Conservation (phyloP, 768 basidiomycete species). For the Tremella fuciformis region DNA sequence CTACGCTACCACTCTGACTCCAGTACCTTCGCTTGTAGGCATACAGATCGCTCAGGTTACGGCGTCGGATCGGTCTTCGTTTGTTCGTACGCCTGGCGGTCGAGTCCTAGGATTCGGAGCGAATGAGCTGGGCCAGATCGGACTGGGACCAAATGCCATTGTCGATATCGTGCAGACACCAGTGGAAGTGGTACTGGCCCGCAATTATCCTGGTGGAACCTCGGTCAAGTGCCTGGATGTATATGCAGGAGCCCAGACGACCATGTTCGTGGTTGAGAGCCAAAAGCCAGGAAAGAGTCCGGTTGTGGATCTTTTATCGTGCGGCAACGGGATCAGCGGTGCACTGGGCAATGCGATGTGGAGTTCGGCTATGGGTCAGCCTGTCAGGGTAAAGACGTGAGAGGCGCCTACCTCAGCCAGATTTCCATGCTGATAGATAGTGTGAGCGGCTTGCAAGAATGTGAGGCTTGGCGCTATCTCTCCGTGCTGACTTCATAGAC, state of each 20-base stretch:
- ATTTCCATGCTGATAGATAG: conserved; percentile 14
- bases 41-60: conserved; percentile 67
- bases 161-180: conserved; percentile 72
- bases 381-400: conserved; percentile 66
- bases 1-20: conserved; percentile 69
- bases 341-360: conserved; percentile 56
- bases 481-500: conserved; percentile 55
- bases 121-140: conserved; percentile 84
- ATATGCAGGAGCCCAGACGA: conserved; percentile 60
- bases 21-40: conserved; percentile 69
- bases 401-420: conserved; percentile 1
- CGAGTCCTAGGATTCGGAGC: conserved; percentile 84
- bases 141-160: conserved; percentile 64
- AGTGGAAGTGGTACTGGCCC: conserved; percentile 76
- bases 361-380: conserved; percentile 68
- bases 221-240: conserved; percentile 65
- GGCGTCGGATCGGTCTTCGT: conserved; percentile 70
- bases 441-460: conserved; percentile 81
- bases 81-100: conserved; percentile 66
- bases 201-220: conserved; percentile 58
- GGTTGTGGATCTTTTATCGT: conserved; percentile 63
- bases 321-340: conserved; percentile 81
- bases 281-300: conserved; percentile 47
- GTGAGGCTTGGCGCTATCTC: conserved; percentile 55
- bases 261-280: conserved; percentile 72